Evolutionary conservation across 2,329 filamentous ascomycete genomes (phyloP), one percentile per base, ranked within the genome.

Genomic region (Decorospora gaudefroyi): DNA sequence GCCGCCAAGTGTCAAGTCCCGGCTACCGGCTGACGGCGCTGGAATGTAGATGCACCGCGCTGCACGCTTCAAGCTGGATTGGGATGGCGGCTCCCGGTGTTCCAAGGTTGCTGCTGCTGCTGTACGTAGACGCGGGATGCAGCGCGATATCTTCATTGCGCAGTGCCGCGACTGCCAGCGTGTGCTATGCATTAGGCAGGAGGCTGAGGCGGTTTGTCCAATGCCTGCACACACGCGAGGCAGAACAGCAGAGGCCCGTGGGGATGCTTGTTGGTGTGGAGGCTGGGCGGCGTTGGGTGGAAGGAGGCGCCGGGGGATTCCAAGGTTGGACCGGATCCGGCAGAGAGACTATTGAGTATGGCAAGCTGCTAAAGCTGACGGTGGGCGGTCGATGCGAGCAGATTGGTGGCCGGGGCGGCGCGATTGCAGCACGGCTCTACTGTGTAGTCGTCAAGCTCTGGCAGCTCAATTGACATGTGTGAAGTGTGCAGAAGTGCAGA

Each of bases 61-160:
- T 43, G 40, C 32, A 37, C 23, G 26, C 32, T 37, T 34, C 23
- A 25, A 34, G 23, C 35, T 38, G 22, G 17, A 29, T 41, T 19
- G 22, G 41, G 36, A 44, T 19, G 30, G 30, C 26, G 25, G 36
- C 25, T 42, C n/a, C n/a, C n/a, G 27, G 27, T 25, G 25, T 45
- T 39, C 31, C 22, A n/a, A 21, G 12, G 15, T 12, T 39, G 26
- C 28, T 25, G 39, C 32, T 31, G 36, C 36, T 23, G 46, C 42
- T 13, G 46, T 43, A 26, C 21, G 11, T 25, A 31, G 17, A 23
- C 31, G 41, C 22, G 23, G 35, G 28, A 35, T 42, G 48, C 48
- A 51, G 15, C 27, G 28, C 41, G 45, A 46, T 42, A 46, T 45
- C 16, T n/a, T 31, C 4, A 36, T 30, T 21, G 30, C 17, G 22